Base-by-base conservation (phyloP, 192 early-diverging fungal genomes). In the Rhizoclosmatium sp. region DNA sequence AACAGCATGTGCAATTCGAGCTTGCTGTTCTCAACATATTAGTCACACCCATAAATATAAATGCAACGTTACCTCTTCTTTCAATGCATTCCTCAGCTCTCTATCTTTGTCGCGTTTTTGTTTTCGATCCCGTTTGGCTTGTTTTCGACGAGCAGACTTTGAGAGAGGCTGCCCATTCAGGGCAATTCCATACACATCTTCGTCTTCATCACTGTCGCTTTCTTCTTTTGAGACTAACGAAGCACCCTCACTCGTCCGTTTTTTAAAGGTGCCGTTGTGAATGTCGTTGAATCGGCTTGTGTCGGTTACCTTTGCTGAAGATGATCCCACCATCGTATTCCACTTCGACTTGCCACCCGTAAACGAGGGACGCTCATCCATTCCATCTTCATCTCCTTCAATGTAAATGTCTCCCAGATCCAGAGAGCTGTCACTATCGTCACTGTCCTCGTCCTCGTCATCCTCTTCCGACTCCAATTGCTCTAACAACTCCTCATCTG, bases 371-470 rank as follows among this genome's bases (percentile, higher is more conserved):
- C 69, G 7, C 46, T 65, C 69, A 9, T 60, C 79, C 39, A 67
- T 54, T 19, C 80, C 82, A 31, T 82, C 82, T 1, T n/a, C 7
- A 21, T 73, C 79, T 51, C 59, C 76, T 41, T 77, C 79, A 72
- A 74, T 61, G 70, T 62, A 46, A 46, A 65, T 68, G 16, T 23
- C 23, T 31, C 23, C 39, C 40, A 61, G 65, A 56, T 74, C 70
- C 21, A 56, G 61, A 19, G 40, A 19, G 49, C 31, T 31, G 46
- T 44, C 46, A 19, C 49, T 62, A 31, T 39, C 40, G 44, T 58
- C 39, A 51, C 40, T 41, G 48, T 14, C 71, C 14, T 41, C n/a
- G 39, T 56, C 39, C 56, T 61, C 21, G 31, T 61, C 75, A 61
- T 64, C 21, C 39, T 81, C 78, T 21, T 69, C 48, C 12, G 54